Conservation (phyloP, 2,329 filamentous ascomycete genomes). For the Trichoderma koningiopsis region DNA sequence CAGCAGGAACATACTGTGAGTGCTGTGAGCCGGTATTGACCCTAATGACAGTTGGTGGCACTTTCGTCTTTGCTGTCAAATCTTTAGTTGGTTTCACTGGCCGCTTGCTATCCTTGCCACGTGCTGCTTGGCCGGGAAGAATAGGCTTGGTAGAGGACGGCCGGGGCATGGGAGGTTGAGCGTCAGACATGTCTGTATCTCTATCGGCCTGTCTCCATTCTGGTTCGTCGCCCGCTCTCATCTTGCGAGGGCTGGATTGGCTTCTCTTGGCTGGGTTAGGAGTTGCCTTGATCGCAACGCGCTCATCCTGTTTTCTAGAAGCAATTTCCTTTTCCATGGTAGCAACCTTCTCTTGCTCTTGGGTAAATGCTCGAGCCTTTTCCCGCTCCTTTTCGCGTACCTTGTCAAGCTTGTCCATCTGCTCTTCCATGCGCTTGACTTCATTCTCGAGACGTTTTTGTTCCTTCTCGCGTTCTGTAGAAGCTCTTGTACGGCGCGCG, state of each 20-base stretch:
- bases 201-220: conserved; percentile 38
- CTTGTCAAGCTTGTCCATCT: conserved; percentile 65
- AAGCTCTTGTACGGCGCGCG: conserved; percentile 57
- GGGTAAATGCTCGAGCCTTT: conserved; percentile 62
- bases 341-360: conserved; percentile 58
- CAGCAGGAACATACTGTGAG: conserved; percentile 57
- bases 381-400: conserved; percentile 70
- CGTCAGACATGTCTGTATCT: conserved; percentile 61
- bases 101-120: conserved; percentile 58
- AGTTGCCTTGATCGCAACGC: conserved; percentile 43
- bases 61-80: conserved; percentile 58
- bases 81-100: conserved; percentile 67
- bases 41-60: conserved; percentile 69
- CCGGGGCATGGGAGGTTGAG: conserved; percentile 58
- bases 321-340: conserved; percentile 56
- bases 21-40: conserved; percentile 69
- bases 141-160: conserved; percentile 59
- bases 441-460: conserved; percentile 69
- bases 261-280: conserved; percentile 52
- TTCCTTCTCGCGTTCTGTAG: conserved; percentile 62
- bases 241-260: conserved; percentile 49
- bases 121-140: conserved; percentile 50
- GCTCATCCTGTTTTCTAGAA: conserved; percentile 57
- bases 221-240: conserved; percentile 41
- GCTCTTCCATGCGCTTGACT: conserved; percentile 60